These are phyloP conservation scores for Candida michaelii DNA, from an alignment of 805 yeast species.

Conservation along the genomic window DNA sequence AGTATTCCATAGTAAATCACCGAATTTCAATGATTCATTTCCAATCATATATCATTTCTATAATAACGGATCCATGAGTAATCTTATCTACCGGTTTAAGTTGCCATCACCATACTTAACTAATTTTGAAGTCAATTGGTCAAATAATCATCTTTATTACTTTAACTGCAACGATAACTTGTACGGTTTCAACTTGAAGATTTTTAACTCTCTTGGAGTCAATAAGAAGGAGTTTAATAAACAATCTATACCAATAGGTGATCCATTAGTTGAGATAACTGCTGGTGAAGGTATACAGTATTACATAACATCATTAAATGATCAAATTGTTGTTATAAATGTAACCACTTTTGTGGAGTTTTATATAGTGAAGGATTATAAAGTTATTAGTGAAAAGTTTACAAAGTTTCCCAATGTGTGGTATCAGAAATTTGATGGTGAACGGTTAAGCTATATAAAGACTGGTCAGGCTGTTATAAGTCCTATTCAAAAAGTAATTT, in stretches of 20 bases:
- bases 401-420: slow-evolving; percentile 7
- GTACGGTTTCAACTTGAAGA: slow-evolving; percentile 28
- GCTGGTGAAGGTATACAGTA: slow-evolving; percentile 1
- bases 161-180: slow-evolving; percentile 24
- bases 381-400: background rate
- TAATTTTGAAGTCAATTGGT: slow-evolving; percentile 26
- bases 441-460: slow-evolving; percentile 5
- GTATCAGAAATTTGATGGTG: slow-evolving; percentile 15
- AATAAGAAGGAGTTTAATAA: slow-evolving; percentile 12
- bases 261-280: slow-evolving; percentile 17
- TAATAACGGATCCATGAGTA: slow-evolving; percentile 34
- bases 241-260: slow-evolving; percentile 14
- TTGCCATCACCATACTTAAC: slow-evolving; percentile 19
- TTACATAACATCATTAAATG: background rate
- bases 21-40: slow-evolving; percentile 10
- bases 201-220: slow-evolving; percentile 29
- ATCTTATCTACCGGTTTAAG: slow-evolving; percentile 21
- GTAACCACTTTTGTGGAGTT: background rate
- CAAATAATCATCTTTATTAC: slow-evolving; percentile 35
- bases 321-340: slow-evolving; percentile 1
- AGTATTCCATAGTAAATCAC: slow-evolving; percentile 13
- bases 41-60: slow-evolving; percentile 29
- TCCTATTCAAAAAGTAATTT: background rate
- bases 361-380: background rate
- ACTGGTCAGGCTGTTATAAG: background rate